phyloP scores from a whole-genome alignment of 305 asterid genomes.

The Caryopteris hybrid region DNA sequence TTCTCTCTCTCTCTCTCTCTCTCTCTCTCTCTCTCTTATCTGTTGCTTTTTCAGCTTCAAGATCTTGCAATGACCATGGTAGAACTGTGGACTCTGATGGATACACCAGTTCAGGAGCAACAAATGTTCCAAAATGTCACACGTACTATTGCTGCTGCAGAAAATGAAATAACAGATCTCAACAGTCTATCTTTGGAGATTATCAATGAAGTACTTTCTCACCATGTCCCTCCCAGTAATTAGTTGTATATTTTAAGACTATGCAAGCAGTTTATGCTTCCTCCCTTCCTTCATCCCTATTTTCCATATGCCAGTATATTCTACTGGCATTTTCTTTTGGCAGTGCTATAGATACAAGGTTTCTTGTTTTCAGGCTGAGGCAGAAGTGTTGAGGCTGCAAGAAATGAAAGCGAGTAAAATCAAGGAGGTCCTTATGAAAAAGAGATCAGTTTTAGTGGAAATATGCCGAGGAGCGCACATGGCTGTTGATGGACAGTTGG shows the following conservation, averaged over 20 bases:
- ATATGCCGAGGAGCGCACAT: slow-evolving; percentile 68
- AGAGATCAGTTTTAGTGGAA: slow-evolving; percentile 59
- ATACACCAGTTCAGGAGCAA: slow-evolving; percentile 76
- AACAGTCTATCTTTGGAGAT: slow-evolving; percentile 56
- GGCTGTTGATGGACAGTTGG: slow-evolving; percentile 46
- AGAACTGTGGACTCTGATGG: slow-evolving; percentile 92
- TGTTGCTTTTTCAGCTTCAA: slow-evolving; percentile 60
- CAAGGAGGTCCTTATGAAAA: slow-evolving; percentile 72
- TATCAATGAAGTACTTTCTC: slow-evolving; percentile 44
- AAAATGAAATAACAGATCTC: slow-evolving; percentile 65
- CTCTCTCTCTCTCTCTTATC: slow-evolving; percentile 11
- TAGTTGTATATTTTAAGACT: neutral
- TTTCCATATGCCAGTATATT: neutral
- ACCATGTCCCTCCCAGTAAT: neutral
- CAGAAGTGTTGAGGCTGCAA: slow-evolving; percentile 68
- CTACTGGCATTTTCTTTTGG: neutral
- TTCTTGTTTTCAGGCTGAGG: slow-evolving; percentile 61
- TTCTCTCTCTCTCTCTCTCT: slow-evolving; percentile 5
- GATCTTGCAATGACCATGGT: slow-evolving; percentile 74
- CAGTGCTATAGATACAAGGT: slow-evolving; percentile 5
- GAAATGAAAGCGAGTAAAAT: slow-evolving; percentile 68
- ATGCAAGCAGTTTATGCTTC: neutral
- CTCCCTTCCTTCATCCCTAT: neutral
- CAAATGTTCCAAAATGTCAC: slow-evolving; percentile 60
- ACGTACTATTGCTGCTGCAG: slow-evolving; percentile 61